Conservation (phyloP, 2,329 filamentous ascomycete genomes). For the Chaetomium strumarium region DNA sequence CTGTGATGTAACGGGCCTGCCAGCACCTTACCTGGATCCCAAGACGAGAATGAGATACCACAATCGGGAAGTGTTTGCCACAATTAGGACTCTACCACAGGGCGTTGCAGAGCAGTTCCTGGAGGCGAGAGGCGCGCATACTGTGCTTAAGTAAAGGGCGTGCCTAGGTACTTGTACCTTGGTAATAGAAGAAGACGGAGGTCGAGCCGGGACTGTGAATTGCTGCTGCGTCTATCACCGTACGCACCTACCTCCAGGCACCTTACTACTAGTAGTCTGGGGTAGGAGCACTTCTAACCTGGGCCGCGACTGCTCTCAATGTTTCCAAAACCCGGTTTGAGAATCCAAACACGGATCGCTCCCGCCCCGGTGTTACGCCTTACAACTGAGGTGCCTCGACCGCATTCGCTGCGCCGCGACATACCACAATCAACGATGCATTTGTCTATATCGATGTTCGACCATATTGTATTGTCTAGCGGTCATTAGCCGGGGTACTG, state of each 20-base stretch:
- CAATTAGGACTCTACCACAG: slow-evolving; percentile 75
- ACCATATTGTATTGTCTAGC: neutral
- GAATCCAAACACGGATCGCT: neutral
- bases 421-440: neutral
- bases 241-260: neutral
- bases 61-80: slow-evolving; percentile 82
- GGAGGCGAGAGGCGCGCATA: slow-evolving; percentile 85
- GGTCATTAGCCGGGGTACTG: neutral
- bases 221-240: too few species aligned
- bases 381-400: neutral
- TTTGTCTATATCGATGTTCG: neutral
- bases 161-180: neutral
- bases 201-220: neutral
- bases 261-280: neutral
- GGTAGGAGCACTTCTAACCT: neutral
- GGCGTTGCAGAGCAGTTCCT: slow-evolving; percentile 82
- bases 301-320: neutral
- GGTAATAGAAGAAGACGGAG: neutral
- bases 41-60: slow-evolving; percentile 93
- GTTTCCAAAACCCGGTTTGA: neutral
- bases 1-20: slow-evolving; percentile 90
- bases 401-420: too few species aligned
- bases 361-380: neutral
- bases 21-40: slow-evolving; percentile 88
- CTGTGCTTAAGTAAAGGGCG: slow-evolving; percentile 73